Evolutionary conservation across 202 grass and related monocot species (phyloP).

Genomic region (Brachypodium distachyon): DNA sequence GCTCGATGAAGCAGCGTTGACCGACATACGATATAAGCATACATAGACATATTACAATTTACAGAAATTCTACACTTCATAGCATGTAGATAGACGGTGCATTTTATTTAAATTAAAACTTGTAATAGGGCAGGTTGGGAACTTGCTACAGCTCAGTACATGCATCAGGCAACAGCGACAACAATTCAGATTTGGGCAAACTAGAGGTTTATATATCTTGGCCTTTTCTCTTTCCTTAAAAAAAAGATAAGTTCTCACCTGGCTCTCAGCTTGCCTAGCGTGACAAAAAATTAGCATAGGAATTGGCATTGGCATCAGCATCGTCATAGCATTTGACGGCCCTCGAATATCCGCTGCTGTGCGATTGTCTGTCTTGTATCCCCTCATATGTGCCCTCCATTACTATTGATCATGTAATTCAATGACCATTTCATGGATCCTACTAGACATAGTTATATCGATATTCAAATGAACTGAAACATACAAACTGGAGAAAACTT

Average conservation of each 20-base stretch:
- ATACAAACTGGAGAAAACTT: neutral
- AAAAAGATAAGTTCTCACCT: neutral
- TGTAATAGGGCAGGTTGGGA: neutral
- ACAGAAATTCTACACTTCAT: neutral
- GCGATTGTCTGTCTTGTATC: neutral
- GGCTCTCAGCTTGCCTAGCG: neutral
- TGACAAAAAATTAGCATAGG: neutral
- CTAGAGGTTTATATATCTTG: neutral
- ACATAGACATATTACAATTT: neutral
- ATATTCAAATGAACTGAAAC: neutral
- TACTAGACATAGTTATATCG: neutral
- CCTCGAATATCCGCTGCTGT: neutral
- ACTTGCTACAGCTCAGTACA: neutral
- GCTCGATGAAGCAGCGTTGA: neutral
- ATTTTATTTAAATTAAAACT: neutral
- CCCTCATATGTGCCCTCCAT: neutral
- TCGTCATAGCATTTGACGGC: neutral
- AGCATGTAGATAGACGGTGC: neutral
- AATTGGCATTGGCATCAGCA: neutral
- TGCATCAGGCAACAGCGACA: constrained; percentile 1
- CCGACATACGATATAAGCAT: neutral
- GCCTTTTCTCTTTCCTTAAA: neutral
- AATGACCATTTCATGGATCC: neutral
- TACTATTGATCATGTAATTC: neutral
- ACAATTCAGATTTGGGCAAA: neutral